Evolutionary conservation across 441 rosid genomes (phyloP), one percentile per base, ranked within the genome.

Genomic region (Viola pubescens): DNA sequence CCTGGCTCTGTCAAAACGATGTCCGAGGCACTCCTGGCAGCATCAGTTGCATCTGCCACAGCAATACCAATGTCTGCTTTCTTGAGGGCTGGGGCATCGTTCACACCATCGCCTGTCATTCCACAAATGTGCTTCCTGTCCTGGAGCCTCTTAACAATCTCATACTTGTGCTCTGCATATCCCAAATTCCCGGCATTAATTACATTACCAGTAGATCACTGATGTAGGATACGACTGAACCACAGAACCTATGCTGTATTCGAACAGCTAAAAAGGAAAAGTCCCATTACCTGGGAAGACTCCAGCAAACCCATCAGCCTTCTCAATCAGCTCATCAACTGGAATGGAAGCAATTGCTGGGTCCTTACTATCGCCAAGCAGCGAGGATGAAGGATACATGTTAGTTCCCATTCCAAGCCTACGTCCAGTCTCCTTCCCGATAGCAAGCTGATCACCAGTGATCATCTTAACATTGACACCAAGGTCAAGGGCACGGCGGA

Each of bases 381-480:
- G 87, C 42, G 95, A 87, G 11, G 95, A 78, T 4, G 94, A 89
- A 5, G 98, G 98, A 55, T 91, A 85, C 95, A 91, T 91, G 70
- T 91, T 87, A 6, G 95, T 86, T 48, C 95, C 96, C 91, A 91
- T 88, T 37, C 98, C 96, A 58, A 91, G 98, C 68, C 97, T 85
- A 53, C 95, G 94, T 4, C 91, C 91, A 0, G 97, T 92, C 74
- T 92, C 97, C 61, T 79, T 92, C 48, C 94, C 98, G 40, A 92
- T 89, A 60, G 98, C 96, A 59, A 92, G 95, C 68, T 92, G 95
- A 47, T 92, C 98, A 52, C 97, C 98, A 0, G 98, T 92, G 65
- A 92, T 92, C 98, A 92, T 92, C 80, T 89, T 92, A 34, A 92
- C 96, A 52, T 79, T 92, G 71, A 89, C 97, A 62, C 98, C 98